These are phyloP conservation scores for Trichoderma atroviride DNA, from an alignment of 2,329 filamentous ascomycete genomes.

Conservation along the genomic window DNA sequence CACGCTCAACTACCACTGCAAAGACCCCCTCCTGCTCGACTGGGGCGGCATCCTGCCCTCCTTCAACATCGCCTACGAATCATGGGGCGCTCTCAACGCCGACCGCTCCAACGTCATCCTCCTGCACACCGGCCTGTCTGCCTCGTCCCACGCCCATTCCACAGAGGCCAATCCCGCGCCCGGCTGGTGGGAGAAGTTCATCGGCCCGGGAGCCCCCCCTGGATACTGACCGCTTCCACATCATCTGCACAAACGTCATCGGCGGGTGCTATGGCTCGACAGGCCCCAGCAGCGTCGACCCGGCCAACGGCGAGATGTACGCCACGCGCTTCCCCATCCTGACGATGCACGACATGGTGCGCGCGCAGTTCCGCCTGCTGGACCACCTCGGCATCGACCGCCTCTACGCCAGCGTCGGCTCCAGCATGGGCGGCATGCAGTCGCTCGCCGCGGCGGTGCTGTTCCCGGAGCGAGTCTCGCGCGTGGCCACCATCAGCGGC, in stretches of 20 bases:
- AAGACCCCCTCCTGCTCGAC: slow-evolving; percentile 78
- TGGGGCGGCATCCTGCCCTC: slow-evolving; percentile 92
- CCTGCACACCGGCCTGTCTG: slow-evolving; percentile 89
- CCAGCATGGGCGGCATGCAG: slow-evolving; percentile 99
- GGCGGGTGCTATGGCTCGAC: slow-evolving; percentile 96
- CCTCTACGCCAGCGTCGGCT: slow-evolving; percentile 89
- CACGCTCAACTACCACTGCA: slow-evolving; percentile 76
- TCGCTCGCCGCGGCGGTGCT: slow-evolving; percentile 83
- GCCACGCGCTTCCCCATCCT: slow-evolving; percentile 94
- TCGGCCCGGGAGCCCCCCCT: slow-evolving; percentile 83
- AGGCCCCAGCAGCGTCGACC: slow-evolving; percentile 84
- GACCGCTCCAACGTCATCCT: slow-evolving; percentile 88
- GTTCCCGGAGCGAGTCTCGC: slow-evolving; percentile 78
- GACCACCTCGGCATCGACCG: slow-evolving; percentile 75
- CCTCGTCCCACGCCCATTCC: slow-evolving; percentile 95
- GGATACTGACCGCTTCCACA: slow-evolving; percentile 87
- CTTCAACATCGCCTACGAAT: slow-evolving; percentile 90
- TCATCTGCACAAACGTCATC: slow-evolving; percentile 96
- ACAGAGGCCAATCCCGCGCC: slow-evolving; percentile 84
- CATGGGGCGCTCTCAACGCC: slow-evolving; percentile 81
- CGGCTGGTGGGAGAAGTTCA: slow-evolving; percentile 99
- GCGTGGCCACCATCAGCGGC: slow-evolving; percentile 86
- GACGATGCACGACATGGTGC: slow-evolving; percentile 96
- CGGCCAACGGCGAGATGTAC: slow-evolving; percentile 83
- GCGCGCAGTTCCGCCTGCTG: slow-evolving; percentile 87